A percentile compares a stretch with the other conserved stretches of the same genome.
phyloP scores from a whole-genome alignment of 768 basidiomycete species.

The Termitomyces bulborhizus region DNA sequence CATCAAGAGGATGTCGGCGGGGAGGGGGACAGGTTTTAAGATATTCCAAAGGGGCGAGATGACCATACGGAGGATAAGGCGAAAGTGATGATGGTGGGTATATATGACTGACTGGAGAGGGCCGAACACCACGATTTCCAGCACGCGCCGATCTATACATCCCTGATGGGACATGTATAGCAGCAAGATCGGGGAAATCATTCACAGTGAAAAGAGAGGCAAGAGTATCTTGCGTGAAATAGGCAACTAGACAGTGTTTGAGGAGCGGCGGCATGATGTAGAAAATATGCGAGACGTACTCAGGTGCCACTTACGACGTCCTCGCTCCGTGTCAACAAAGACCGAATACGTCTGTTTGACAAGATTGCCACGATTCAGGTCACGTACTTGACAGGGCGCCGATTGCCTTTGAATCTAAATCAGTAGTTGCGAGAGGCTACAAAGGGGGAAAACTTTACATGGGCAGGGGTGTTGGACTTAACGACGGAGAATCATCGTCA shows the following conservation, averaged over 20 bases:
- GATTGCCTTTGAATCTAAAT: slow-evolving; percentile 13
- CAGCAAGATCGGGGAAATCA: slow-evolving; percentile 47
- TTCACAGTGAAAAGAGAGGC: slow-evolving; percentile 54
- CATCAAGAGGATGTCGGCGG: slow-evolving; percentile 65
- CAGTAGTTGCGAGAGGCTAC: neutral
- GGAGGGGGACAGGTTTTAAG: slow-evolving; percentile 53
- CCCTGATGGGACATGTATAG: slow-evolving; percentile 49
- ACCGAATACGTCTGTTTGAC: slow-evolving; percentile 82
- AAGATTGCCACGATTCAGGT: slow-evolving; percentile 37
- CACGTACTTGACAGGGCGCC: slow-evolving; percentile 19
- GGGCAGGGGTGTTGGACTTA: slow-evolving; percentile 42
- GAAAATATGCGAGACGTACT: slow-evolving; percentile 37
- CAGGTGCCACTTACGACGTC: slow-evolving; percentile 78
- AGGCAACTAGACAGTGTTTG: slow-evolving; percentile 49
- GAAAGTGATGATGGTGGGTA: neutral
- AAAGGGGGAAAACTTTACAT: slow-evolving; percentile 30
- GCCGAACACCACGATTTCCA: slow-evolving; percentile 24
- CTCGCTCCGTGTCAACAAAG: slow-evolving; percentile 57
- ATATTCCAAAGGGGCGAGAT: slow-evolving; percentile 60
- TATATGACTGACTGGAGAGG: neutral
- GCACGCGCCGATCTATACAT: slow-evolving; percentile 63
- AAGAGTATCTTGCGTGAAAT: slow-evolving; percentile 62
- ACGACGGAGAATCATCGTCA: slow-evolving; percentile 31
- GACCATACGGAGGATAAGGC: slow-evolving; percentile 12
- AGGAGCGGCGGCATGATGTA: slow-evolving; percentile 1